Base-by-base conservation (phyloP, 495 filamentous ascomycete species). In the Podospora conica region DNA sequence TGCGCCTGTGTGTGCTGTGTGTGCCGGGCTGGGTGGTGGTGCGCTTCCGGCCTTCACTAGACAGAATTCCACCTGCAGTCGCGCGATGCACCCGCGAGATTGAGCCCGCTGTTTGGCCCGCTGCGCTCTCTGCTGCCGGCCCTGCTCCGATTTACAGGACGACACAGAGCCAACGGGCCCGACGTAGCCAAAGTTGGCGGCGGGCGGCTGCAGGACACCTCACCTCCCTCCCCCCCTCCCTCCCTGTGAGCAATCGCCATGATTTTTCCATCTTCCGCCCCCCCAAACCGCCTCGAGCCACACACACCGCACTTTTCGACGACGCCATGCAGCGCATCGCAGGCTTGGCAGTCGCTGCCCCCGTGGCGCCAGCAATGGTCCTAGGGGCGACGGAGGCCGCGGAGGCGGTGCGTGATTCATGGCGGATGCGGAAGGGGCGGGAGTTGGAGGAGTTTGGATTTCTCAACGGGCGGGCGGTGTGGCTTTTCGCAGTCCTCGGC, bases 401-500 rank as follows among this genome's bases (percentile, higher is more conserved):
- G 31, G 23, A 31, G 61, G 53, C 15, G 61, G 22, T 33, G 58
- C 31, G 12, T 53, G 23, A 55, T 61, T 58, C 62, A 53, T 57
- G 56, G 40, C 23, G 61, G 61, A 25, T 55, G 63, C 65, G 58
- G 65, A 69, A 58, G 58, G 57, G 25, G 61, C 18, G 40, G 40
- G 40, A 48, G 40, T n/a, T 48, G 40, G 15, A 48, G 40, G 40
- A 48, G 53, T 18, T 53, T 33, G n/a, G 25, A 54, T 48, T 54
- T 68, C 66, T 70, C 70, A 75, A 72, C 73, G 71, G 71, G 70
- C 60, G 59, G 69, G 69, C 70, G 71, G 65, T 65, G 59, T 69
- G 71, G 73, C 64, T 62, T 54, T 21, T 8, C 57, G 59, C 53
- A 57, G 53, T n/a, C n/a, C 33, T 48, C 55, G 23, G 56, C 40